These are phyloP conservation scores for Rhynchosporium graminicola DNA, from an alignment of 2,329 filamentous ascomycete species.

Conservation along the genomic window DNA sequence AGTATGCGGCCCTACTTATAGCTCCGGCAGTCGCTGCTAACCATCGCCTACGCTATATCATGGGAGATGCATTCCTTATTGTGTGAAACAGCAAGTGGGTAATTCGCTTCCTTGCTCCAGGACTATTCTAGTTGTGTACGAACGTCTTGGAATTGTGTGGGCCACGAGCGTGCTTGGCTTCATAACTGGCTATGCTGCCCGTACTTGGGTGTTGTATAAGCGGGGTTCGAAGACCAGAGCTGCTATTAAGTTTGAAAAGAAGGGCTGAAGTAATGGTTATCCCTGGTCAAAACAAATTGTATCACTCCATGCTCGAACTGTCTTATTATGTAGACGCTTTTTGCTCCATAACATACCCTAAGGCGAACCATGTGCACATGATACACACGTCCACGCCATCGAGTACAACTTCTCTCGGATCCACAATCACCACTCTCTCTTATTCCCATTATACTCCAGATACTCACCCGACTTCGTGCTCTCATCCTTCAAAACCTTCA, in stretches of 20 bases:
- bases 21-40: conserved; percentile 25
- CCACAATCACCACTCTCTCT: conserved; percentile 5
- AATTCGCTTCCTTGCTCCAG: neutral
- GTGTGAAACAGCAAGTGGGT: conserved; percentile 45
- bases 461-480: conserved; percentile 5
- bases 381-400: neutral
- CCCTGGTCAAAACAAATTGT: neutral
- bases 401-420: neutral
- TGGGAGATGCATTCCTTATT: conserved; percentile 25
- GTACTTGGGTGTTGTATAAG: conserved; percentile 46
- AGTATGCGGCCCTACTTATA: conserved; percentile 21
- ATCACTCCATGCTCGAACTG: neutral
- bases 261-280: neutral
- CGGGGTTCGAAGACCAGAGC: conserved; percentile 37
- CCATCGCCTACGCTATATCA: conserved; percentile 21
- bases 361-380: neutral
- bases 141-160: conserved; percentile 40
- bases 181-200: conserved; percentile 44
- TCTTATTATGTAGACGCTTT: neutral
- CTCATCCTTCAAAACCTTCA: conserved; percentile 14
- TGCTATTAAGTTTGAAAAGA: conserved; percentile 5
- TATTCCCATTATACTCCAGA: conserved; percentile 4
- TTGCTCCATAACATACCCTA: neutral
- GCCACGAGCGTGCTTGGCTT: conserved; percentile 45
- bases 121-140: neutral